These are phyloP conservation scores for thale cress (Arabidopsis thaliana) DNA, from an alignment of 345 rosid species.

Conservation along the genomic window DNA sequence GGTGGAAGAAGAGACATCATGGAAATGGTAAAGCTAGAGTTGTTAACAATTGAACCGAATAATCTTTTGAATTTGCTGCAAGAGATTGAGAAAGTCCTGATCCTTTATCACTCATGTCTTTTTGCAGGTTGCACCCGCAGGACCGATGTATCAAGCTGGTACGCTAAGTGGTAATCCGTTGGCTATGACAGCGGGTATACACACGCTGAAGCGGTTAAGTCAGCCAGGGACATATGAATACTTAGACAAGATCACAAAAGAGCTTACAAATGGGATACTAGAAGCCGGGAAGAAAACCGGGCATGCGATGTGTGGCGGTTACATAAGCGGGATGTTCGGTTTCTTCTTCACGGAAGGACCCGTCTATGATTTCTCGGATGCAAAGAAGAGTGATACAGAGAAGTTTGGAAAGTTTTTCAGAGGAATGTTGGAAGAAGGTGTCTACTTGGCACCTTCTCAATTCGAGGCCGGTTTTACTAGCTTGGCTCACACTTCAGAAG, in stretches of 20 bases:
- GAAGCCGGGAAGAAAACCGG: slow-evolving; percentile 78
- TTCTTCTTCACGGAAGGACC: slow-evolving; percentile 87
- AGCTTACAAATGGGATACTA: slow-evolving; percentile 63
- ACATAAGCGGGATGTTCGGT: slow-evolving; percentile 80
- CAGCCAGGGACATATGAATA: slow-evolving; percentile 73
- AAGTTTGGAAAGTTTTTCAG: slow-evolving; percentile 68
- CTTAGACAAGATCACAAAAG: slow-evolving; percentile 64
- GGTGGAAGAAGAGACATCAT: slow-evolving; percentile 86
- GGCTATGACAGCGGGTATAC: slow-evolving; percentile 86
- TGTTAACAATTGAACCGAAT: neutral
- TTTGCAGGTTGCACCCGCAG: slow-evolving; percentile 68
- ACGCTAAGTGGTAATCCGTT: slow-evolving; percentile 86
- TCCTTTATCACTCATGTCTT: neutral
- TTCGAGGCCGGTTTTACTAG: slow-evolving; percentile 90
- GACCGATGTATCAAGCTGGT: slow-evolving; percentile 91
- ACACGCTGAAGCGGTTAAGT: slow-evolving; percentile 64
- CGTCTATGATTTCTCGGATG: slow-evolving; percentile 68
- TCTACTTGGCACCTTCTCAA: slow-evolving; percentile 82
- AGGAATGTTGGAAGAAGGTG: slow-evolving; percentile 87
- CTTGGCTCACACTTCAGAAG: slow-evolving; percentile 74
- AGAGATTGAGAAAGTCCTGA: neutral
- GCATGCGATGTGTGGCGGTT: slow-evolving; percentile 74
- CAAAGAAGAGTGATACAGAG: slow-evolving; percentile 69
- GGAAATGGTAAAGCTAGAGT: slow-evolving; percentile 58
- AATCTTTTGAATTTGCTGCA: neutral